Evolutionary conservation across 2,329 filamentous ascomycete genomes (phyloP).

Genomic region (Fusarium mexicanum): DNA sequence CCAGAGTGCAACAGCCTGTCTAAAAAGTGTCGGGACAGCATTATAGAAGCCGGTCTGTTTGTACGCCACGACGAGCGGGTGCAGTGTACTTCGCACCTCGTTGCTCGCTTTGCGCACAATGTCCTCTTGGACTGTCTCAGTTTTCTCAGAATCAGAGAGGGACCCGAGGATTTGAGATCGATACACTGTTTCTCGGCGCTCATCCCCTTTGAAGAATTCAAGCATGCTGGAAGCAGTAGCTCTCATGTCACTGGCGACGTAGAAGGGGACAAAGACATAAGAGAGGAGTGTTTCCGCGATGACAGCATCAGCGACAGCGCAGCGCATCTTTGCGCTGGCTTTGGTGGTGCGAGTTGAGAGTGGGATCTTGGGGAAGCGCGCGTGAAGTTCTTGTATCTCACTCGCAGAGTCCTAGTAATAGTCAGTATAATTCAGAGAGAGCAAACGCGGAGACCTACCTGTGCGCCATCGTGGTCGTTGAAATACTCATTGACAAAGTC

Average conservation of each 20-base stretch:
- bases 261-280: constrained; percentile 46
- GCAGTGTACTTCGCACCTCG: constrained; percentile 33
- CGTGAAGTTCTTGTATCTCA: constrained; percentile 39
- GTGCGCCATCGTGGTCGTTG: constrained; percentile 37
- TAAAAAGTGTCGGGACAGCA: constrained; percentile 37
- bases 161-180: constrained; percentile 44
- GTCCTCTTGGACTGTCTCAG: constrained; percentile 33
- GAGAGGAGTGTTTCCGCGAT: constrained; percentile 36
- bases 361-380: constrained; percentile 39
- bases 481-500: constrained; percentile 42
- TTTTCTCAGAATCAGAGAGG: constrained; percentile 30
- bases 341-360: constrained; percentile 35
- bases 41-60: constrained; percentile 41
- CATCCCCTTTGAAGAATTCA: constrained; percentile 38
- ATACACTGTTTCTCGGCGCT: constrained; percentile 39
- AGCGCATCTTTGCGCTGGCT: constrained; percentile 41
- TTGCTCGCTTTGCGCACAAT: constrained; percentile 42
- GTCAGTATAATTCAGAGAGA: neutral
- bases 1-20: constrained; percentile 41
- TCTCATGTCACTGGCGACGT: constrained; percentile 31
- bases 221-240: constrained; percentile 34
- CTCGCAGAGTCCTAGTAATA: constrained; percentile 23
- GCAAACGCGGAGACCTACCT: constrained; percentile 1
- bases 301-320: constrained; percentile 44
- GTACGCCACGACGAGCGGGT: constrained; percentile 34